phyloP scores from a whole-genome alignment of 2,329 filamentous ascomycete species.

The Paramyrothecium sp. region DNA sequence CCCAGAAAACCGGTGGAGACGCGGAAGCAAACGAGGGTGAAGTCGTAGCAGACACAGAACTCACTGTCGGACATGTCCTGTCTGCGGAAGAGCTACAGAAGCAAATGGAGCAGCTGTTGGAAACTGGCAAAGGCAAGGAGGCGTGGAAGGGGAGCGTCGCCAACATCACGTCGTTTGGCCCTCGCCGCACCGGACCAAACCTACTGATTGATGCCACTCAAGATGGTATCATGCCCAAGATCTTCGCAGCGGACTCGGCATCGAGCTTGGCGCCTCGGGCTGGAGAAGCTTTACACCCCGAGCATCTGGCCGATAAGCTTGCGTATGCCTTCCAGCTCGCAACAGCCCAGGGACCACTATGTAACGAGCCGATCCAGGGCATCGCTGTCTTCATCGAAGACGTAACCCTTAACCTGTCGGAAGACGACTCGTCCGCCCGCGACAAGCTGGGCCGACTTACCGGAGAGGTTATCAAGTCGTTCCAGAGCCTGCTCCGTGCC shows the following conservation, averaged over 20 bases:
- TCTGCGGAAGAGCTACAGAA: conserved; percentile 75
- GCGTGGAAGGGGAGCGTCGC: conserved; percentile 74
- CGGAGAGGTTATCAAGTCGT: conserved; percentile 87
- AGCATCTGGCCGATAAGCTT: conserved; percentile 85
- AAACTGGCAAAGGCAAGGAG: conserved; percentile 71
- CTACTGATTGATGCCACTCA: conserved; percentile 81
- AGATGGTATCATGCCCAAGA: conserved; percentile 68
- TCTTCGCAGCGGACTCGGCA: conserved; percentile 49
- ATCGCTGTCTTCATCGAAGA: conserved; percentile 89
- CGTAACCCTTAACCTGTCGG: conserved; percentile 58
- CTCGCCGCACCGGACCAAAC: conserved; percentile 81
- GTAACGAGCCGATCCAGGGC: conserved; percentile 89
- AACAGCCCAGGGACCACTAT: conserved; percentile 84
- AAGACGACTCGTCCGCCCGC: conserved; percentile 54
- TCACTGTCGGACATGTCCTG: conserved; percentile 60
- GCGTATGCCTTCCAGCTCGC: conserved; percentile 92
- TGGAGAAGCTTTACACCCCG: conserved; percentile 53
- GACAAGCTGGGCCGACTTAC: conserved; percentile 79
- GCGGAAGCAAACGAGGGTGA: conserved; percentile 36
- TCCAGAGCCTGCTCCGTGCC: conserved; percentile 77
- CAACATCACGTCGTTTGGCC: conserved; percentile 87
- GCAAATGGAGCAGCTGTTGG: conserved; percentile 67
- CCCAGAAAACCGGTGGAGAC: conserved; percentile 49
- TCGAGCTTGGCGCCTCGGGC: conserved; percentile 33
- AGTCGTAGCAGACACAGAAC: conserved; percentile 54